Percentiles rank a stretch among this genome's conserved stretches.
Conservation (phyloP, 31 red algal genomes). For the Bonnemaisonia californica region DNA sequence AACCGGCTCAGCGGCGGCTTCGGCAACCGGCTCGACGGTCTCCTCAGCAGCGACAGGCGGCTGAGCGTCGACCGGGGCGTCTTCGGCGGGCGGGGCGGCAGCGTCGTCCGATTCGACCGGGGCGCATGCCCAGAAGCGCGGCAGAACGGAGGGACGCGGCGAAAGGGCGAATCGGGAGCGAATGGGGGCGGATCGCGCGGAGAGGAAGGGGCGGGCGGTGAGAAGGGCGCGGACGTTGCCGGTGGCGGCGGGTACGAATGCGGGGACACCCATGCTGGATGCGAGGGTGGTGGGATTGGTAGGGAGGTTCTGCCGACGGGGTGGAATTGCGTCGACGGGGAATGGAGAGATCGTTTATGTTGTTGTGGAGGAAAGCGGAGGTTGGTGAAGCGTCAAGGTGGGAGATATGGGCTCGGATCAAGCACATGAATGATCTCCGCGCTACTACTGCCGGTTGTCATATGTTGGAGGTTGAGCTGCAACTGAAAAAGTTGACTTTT, state of each 20-base stretch:
- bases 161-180: not conserved
- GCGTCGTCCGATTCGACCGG: not conserved
- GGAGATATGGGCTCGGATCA: no score
- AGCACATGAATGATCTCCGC: no score
- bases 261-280: not conserved
- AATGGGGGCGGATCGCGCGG: not conserved
- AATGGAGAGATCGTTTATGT: constrained; percentile 3
- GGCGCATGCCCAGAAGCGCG: not conserved
- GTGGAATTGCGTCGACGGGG: no score
- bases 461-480: no score
- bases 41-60: not conserved
- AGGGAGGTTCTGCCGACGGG: no score
- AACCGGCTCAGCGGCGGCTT: not conserved
- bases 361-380: no score
- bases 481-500: no score
- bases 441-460: no score
- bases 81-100: not conserved
- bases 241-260: not conserved
- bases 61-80: not conserved
- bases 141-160: not conserved
- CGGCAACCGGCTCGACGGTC: not conserved
- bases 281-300: no score
- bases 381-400: no score
- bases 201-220: not conserved
- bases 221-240: not conserved